Evolutionary conservation across 805 yeast genomes (phyloP).

Genomic region (Sporopachydermia quercuum): DNA sequence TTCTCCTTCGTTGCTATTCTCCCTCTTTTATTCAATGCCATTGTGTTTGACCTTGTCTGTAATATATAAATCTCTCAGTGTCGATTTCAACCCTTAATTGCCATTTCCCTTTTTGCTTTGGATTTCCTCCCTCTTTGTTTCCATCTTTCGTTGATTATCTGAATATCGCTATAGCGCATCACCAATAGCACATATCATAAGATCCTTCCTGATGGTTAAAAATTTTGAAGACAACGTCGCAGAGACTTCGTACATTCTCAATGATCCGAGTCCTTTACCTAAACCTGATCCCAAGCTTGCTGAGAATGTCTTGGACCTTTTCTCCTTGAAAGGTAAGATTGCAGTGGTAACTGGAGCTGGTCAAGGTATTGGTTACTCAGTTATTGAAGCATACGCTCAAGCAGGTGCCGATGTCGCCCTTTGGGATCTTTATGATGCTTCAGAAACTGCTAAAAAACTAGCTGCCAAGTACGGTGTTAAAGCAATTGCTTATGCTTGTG

Average conservation of each 20-base stretch:
- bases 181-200: too few species aligned
- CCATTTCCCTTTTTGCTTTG: too few species aligned
- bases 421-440: constrained; percentile 11
- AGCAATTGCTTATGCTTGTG: constrained; percentile 24
- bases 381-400: constrained; percentile 27
- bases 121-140: too few species aligned
- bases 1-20: too few species aligned
- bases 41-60: too few species aligned
- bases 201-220: background rate
- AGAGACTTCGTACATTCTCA: constrained; percentile 8
- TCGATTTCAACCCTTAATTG: too few species aligned
- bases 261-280: constrained; percentile 31
- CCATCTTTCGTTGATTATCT: too few species aligned
- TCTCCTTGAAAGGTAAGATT: constrained; percentile 30
- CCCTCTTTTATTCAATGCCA: too few species aligned
- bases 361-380: constrained; percentile 28
- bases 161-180: too few species aligned
- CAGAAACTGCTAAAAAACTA: constrained; percentile 3
- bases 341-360: constrained; percentile 31
- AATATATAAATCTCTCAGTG: too few species aligned
- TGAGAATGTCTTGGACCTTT: constrained; percentile 44
- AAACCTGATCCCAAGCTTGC: constrained; percentile 37
- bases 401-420: constrained; percentile 28
- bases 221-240: background rate
- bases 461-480: constrained; percentile 19